Base-by-base conservation (phyloP, 2,329 filamentous ascomycete genomes). In the Xylaria sp. region DNA sequence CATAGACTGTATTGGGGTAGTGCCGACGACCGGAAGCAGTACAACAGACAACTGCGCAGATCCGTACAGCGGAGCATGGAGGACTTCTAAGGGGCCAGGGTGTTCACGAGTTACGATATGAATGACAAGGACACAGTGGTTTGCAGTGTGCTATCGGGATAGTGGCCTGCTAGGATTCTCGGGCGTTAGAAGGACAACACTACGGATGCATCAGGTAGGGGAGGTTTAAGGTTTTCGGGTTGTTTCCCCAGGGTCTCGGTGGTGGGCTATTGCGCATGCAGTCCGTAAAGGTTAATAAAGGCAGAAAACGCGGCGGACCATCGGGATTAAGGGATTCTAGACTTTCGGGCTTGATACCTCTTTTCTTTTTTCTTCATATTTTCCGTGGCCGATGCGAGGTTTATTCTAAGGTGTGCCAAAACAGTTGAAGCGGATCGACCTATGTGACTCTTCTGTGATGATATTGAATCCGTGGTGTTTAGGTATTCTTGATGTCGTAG, bases 1-100 rank as follows among this genome's bases (percentile, higher is more conserved):
- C 87, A 89, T 39, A 90, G 87, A 71, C 77, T 97, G 42, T 94
- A 88, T 68, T 99, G 94, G 93, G 92, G 92, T 2, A 80, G 80
- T 3, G 74, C 83, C 0, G 88, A 92, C 2, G 88, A 93, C 48
- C 89, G 90, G 69, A 96, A 92, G 73, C 75, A 85, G 61, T 97
- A 97, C 75, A 92, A 89, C 65, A 85, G 93, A 48, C 85, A 85
- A 57, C 78, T 97, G 57, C 84, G 93, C 48, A 83, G 91, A 64
- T 90, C 89, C 8, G 89, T 94, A 2, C 89, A 87, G 69, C 75
- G 82, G 60, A 87, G 83, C 65, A 79, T 85, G 74, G 85, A 88
- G 78, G 86, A 74, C 71, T 76, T 73, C 19, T 66, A 62, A 44
- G 18, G 5, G 13, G 20, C 5, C 16, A 11, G 18, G n/a, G 7